Base-by-base conservation (phyloP, 805 yeast genomes). In the Candida insectorum region DNA sequence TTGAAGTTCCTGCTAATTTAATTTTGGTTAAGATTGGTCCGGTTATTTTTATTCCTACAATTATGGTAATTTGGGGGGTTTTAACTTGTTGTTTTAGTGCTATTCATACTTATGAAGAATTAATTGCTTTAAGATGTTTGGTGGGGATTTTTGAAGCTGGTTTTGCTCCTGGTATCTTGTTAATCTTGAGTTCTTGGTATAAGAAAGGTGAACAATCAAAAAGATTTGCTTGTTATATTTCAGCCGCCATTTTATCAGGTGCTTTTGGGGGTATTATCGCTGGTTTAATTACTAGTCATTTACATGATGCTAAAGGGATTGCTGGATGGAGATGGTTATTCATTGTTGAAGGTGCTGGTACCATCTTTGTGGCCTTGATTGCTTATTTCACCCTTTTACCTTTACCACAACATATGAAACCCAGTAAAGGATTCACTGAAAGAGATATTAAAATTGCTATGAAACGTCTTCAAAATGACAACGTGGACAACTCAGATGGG, bases 11-110 rank as follows among this genome's bases (percentile, higher is more conserved):
- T 6, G 26, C 44, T 13, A 30, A 29, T 10, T 41, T 36, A 10
- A 24, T 36, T 17, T 29, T 40, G n/a, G 40, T 30, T 42, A 45
- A 45, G 17, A 70, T 73, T n/a, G 58, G 61, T 3, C 75, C 75
- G 30, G 56, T 83, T 24, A 72, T 75, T 51, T 85, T 74, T 1
- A 55, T 79, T 26, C 60, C 93, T 31, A 82, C 82, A 47, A 66
- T 46, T 50, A 20, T 31, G 40, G 5, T 30, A 24, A 26, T 26
- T 21, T 32, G 36, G 36, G 36, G 31, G 4, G 27, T 14, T 7
- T 6, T 32, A 6, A 32, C 36, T 4, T 28, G 16, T 49, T 33
- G 28, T 13, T 24, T 17, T 24, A 24, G 29, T 24, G 16, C 19
- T 15, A 13, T 24, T 7, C 6, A 28, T 8, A 14, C 16, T 5